Percentiles rank a stretch among this genome's conserved stretches.
These are phyloP conservation scores for Fusarium sp. DNA, from an alignment of 2,329 filamentous ascomycete genomes.

Conservation along the genomic window DNA sequence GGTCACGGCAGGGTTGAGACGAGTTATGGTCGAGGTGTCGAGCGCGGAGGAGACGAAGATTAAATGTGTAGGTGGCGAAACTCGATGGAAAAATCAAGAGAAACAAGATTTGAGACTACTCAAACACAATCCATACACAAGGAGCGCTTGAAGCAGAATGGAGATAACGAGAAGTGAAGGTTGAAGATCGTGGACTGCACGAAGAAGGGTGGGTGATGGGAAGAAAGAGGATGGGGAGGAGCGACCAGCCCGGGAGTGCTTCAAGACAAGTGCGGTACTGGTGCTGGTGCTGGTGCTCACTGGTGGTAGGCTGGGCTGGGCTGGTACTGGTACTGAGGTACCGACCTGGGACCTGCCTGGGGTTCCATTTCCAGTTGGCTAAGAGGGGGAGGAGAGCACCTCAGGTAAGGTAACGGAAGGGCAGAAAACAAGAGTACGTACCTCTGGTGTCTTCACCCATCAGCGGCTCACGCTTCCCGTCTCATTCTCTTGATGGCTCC, in stretches of 20 bases:
- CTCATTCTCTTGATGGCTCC: slow-evolving; percentile 31
- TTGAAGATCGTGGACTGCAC: slow-evolving; percentile 48
- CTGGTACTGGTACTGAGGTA: slow-evolving; percentile 29
- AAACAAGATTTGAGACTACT: slow-evolving; percentile 40
- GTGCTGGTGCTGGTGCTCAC: slow-evolving; percentile 7
- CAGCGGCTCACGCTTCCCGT: slow-evolving; percentile 32
- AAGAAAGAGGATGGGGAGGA: slow-evolving; percentile 52
- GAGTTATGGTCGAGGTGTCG: slow-evolving; percentile 40
- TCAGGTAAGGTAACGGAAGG: slow-evolving; percentile 6
- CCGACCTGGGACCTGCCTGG: slow-evolving; percentile 42
- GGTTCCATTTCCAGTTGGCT: slow-evolving; percentile 43
- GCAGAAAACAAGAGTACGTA: slow-evolving; percentile 43
- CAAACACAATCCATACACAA: slow-evolving; percentile 39
- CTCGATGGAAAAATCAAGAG: slow-evolving; percentile 6
- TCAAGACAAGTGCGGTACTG: slow-evolving; percentile 46
- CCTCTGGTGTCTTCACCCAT: slow-evolving; percentile 34
- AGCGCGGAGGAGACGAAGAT: slow-evolving; percentile 38
- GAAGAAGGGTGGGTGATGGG: slow-evolving; percentile 49
- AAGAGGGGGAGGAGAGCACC: slow-evolving; percentile 32
- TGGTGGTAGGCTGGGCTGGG: slow-evolving; percentile 11
- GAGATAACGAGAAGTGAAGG: slow-evolving; percentile 34
- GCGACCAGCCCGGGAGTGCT: slow-evolving; percentile 50
- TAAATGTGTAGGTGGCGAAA: slow-evolving; percentile 19
- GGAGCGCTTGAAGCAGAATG: slow-evolving; percentile 35
- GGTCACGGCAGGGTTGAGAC: slow-evolving; percentile 43